Evolutionary conservation across 1,284 basidiomycete species (phyloP).

Genomic region (Xerocomus amazonicus): DNA sequence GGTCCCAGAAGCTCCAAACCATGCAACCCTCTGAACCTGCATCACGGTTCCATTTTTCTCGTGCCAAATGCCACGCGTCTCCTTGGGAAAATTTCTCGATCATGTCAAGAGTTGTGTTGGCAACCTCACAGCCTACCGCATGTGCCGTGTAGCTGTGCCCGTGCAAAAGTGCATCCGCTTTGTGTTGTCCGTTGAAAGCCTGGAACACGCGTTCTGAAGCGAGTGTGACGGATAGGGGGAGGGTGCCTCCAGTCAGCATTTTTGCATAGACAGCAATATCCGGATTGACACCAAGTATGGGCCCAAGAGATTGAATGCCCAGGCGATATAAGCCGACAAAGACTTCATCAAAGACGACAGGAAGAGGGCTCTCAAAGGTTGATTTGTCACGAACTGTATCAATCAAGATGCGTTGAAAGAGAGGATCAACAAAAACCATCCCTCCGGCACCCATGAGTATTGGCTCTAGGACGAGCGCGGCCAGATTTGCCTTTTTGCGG

Average conservation of each 20-base stretch:
- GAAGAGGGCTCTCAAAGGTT: slow-evolving; percentile 52
- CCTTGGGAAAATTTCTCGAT: slow-evolving; percentile 49
- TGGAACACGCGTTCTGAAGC: slow-evolving; percentile 78
- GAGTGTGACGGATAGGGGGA: slow-evolving; percentile 86
- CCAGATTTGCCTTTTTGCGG: slow-evolving; percentile 44
- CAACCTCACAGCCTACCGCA: slow-evolving; percentile 88
- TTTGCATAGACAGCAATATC: slow-evolving; percentile 94
- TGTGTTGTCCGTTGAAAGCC: slow-evolving; percentile 74
- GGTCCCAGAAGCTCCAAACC: slow-evolving; percentile 90
- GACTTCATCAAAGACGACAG: slow-evolving; percentile 96
- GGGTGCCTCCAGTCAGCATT: slow-evolving; percentile 88
- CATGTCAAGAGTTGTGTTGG: slow-evolving; percentile 73
- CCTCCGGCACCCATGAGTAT: slow-evolving; percentile 94
- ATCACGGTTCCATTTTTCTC: slow-evolving; percentile 33
- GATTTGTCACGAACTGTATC: slow-evolving; percentile 67
- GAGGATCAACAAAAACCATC: slow-evolving; percentile 96
- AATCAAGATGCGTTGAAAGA: slow-evolving; percentile 88
- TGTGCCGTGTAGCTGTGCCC: slow-evolving; percentile 96
- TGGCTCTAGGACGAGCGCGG: slow-evolving; percentile 87
- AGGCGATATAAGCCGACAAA: slow-evolving; percentile 90
- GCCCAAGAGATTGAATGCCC: slow-evolving; percentile 64
- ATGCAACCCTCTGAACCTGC: slow-evolving; percentile 11
- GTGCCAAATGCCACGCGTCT: slow-evolving; percentile 40
- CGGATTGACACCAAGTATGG: slow-evolving; percentile 69
- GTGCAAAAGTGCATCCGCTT: slow-evolving; percentile 86